A percentile compares a stretch with the other conserved stretches of the same genome.
Evolutionary conservation across 306 rosid genomes (phyloP).

Genomic region (Ziziphus jujuba): DNA sequence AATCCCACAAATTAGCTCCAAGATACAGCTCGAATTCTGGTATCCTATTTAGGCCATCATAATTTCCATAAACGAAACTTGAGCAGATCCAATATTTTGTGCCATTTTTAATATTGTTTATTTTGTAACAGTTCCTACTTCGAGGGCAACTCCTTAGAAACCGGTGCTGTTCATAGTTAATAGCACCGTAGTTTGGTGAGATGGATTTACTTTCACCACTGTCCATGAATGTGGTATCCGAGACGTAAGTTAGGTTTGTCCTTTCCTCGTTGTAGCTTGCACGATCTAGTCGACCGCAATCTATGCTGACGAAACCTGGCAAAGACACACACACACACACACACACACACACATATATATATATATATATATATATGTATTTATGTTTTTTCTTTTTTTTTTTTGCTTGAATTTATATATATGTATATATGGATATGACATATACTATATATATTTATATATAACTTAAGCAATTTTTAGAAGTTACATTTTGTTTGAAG

Average conservation of each 20-base stretch:
- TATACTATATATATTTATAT: too few relatives aligned
- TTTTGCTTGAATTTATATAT: too few relatives aligned
- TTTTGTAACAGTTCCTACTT: constrained; percentile 36
- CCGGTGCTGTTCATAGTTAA: not conserved
- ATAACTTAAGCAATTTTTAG: too few relatives aligned
- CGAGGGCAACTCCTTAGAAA: constrained; percentile 44
- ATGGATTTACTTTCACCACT: constrained; percentile 20
- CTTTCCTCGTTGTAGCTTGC: not conserved
- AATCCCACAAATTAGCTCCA: constrained; percentile 38
- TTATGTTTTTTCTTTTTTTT: too few relatives aligned
- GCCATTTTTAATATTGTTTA: constrained; percentile 11
- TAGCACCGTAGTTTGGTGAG: not conserved
- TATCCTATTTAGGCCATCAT: constrained; percentile 20
- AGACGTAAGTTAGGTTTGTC: constrained; percentile 17
- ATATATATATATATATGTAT: too few relatives aligned
- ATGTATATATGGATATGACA: too few relatives aligned
- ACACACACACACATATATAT: too few relatives aligned
- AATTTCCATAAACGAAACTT: constrained; percentile 40
- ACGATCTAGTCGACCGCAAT: constrained; percentile 29
- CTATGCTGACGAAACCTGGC: constrained; percentile 22
- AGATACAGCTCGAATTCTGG: constrained; percentile 31
- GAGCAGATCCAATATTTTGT: constrained; percentile 38
- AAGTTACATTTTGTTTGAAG: too few relatives aligned
- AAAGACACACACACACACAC: too few relatives aligned
- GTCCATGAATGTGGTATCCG: constrained; percentile 16